These are phyloP conservation scores for Herpomyces periplanetae DNA, from an alignment of 2,329 filamentous ascomycete genomes.

Conservation along the genomic window DNA sequence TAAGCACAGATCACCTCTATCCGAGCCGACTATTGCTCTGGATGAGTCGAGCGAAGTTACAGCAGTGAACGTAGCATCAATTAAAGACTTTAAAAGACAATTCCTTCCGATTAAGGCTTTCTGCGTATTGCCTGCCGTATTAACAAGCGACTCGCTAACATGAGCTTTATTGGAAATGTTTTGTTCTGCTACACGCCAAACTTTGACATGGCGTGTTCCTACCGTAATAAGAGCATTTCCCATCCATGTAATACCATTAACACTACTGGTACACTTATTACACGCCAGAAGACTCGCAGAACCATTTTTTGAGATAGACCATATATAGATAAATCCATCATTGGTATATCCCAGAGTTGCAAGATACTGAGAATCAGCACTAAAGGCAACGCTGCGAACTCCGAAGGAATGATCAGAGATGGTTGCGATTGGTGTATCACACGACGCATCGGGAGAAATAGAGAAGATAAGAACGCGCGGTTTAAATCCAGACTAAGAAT, in stretches of 20 bases:
- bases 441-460: slow-evolving; percentile 29
- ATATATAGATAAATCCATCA: slow-evolving; percentile 73
- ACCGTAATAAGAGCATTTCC: slow-evolving; percentile 46
- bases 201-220: slow-evolving; percentile 62
- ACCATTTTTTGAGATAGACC: slow-evolving; percentile 43
- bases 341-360: slow-evolving; percentile 61
- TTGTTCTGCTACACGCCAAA: slow-evolving; percentile 47
- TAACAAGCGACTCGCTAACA: slow-evolving; percentile 7
- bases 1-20: slow-evolving; percentile 57
- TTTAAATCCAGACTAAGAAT: slow-evolving; percentile 33
- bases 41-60: slow-evolving; percentile 27
- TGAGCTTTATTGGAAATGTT: slow-evolving; percentile 6
- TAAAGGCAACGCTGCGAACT: slow-evolving; percentile 59
- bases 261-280: slow-evolving; percentile 64
- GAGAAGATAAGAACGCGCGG: slow-evolving; percentile 69
- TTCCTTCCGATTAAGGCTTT: slow-evolving; percentile 54
- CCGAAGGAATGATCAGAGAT: slow-evolving; percentile 68
- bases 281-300: slow-evolving; percentile 37
- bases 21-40: slow-evolving; percentile 45
- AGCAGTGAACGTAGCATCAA: slow-evolving; percentile 51
- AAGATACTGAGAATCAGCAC: slow-evolving; percentile 42
- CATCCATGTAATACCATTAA: slow-evolving; percentile 67
- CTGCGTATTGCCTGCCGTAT: slow-evolving; percentile 13
- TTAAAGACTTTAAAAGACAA: slow-evolving; percentile 36
- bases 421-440: slow-evolving; percentile 42